Evolutionary conservation across 2,329 filamentous ascomycete species (phyloP).

Genomic region (Colletotrichum sp.): DNA sequence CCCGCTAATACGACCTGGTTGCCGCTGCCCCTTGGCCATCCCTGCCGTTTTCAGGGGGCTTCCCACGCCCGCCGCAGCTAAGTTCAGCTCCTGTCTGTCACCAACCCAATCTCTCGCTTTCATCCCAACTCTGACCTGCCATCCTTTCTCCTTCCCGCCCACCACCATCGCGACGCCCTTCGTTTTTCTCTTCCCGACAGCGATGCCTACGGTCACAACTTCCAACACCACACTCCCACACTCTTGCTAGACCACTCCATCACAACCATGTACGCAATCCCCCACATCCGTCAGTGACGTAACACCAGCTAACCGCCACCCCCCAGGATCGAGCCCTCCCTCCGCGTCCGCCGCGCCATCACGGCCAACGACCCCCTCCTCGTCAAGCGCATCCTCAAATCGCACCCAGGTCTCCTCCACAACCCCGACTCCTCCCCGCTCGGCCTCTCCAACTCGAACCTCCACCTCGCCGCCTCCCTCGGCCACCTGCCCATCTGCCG

Average conservation of each 20-base stretch:
- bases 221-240: neutral
- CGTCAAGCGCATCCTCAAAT: slow-evolving; percentile 76
- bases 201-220: neutral
- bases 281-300: neutral
- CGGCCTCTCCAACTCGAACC: slow-evolving; percentile 79
- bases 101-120: neutral
- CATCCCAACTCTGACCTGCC: neutral
- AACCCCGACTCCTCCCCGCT: slow-evolving; percentile 77
- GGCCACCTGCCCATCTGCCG: slow-evolving; percentile 73
- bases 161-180: neutral
- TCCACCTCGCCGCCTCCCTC: slow-evolving; percentile 80
- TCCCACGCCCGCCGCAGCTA: neutral
- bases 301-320: neutral
- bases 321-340: slow-evolving; percentile 75
- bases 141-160: neutral
- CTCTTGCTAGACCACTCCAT: neutral
- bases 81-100: slow-evolving; percentile 12
- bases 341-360: slow-evolving; percentile 83
- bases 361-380: slow-evolving; percentile 74
- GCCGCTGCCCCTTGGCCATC: neutral
- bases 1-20: neutral
- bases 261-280: neutral
- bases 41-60: slow-evolving; percentile 9
- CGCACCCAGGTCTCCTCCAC: slow-evolving; percentile 72
- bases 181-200: neutral